These are phyloP conservation scores for Colletotrichum trifolii DNA, from an alignment of 2,329 filamentous ascomycete genomes.

Conservation along the genomic window DNA sequence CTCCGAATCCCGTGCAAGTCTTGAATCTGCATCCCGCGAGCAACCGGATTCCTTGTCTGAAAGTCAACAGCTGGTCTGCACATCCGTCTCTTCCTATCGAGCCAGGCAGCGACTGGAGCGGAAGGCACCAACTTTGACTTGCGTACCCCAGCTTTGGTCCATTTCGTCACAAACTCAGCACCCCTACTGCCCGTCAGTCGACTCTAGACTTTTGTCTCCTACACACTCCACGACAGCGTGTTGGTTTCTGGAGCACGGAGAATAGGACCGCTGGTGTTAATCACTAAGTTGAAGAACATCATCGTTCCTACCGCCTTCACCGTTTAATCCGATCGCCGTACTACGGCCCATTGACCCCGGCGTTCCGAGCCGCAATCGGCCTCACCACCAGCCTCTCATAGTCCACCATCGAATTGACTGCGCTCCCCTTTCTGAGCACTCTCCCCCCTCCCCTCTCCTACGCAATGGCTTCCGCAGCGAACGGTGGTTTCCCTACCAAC, in stretches of 20 bases:
- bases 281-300: conserved; percentile 6
- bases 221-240: conserved; percentile 7
- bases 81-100: conserved; percentile 40
- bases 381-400: conserved; percentile 18
- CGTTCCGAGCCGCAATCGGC: conserved; percentile 36
- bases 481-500: conserved; percentile 58
- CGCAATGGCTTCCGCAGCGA: conserved; percentile 63
- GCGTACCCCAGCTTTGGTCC: conserved; percentile 28
- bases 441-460: conserved; percentile 26
- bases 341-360: conserved; percentile 15
- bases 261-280: conserved; percentile 9
- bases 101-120: conserved; percentile 47
- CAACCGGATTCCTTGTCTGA: neutral
- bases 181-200: neutral
- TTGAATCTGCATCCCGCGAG: conserved; percentile 23
- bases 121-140: conserved; percentile 39
- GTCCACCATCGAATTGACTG: conserved; percentile 20
- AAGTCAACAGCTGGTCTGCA: conserved; percentile 16
- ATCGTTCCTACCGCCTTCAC: conserved; percentile 6
- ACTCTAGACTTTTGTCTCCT: conserved; percentile 10
- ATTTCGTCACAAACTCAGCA: conserved; percentile 27
- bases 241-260: conserved; percentile 3
- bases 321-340: conserved; percentile 18
- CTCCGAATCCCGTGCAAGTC: conserved; percentile 26
- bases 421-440: conserved; percentile 15